Evolutionary conservation across 2,329 filamentous ascomycete genomes (phyloP), one percentile per base, ranked within the genome.

Genomic region (Fusarium gaditjirri): DNA sequence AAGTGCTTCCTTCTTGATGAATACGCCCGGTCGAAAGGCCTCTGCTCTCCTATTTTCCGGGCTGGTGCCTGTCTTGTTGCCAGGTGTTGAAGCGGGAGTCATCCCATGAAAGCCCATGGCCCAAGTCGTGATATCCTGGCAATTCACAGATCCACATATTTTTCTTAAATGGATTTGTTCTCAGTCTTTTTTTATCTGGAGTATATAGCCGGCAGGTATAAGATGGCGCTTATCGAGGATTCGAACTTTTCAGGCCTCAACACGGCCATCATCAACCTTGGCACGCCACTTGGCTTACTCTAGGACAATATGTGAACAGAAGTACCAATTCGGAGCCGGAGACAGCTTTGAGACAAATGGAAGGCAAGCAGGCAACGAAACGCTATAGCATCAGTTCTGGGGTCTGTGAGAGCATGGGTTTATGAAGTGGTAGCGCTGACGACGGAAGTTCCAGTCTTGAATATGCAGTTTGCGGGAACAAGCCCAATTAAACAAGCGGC

Each of bases 121-220:
- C 31, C 17, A 46, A 61, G 10, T 63, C 58, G 25, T 62, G 31
- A 39, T 23, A 27, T 23, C 21, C 31, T 14, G 6, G 33, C 84
- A 71, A 78, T 41, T 84, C 83, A 1, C 77, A 83, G 0, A 79
- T 85, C 31, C 81, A 84, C 50, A 43, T 49, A 4, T 33, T 54
- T 9, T 12, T 62, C 3, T 38, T 78, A 50, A 84, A 83, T 60
- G 78, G 72, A 14, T 55, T 55, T 47, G 3, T 73, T 81, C 35
- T 27, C 42, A 7, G 12, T n/a, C 16, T 62, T 21, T 43, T 14
- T 14, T 16, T 12, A 23, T 19, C 47, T 35, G 19, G 5, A 29
- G 23, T 33, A 29, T 36, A 29, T 46, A 33, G 27, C 19, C 17
- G 33, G 27, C 23, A 38, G 43, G 23, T 33, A 44, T 43, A 63